These are phyloP conservation scores for Westerdykella aurantiaca DNA, from an alignment of 2,329 filamentous ascomycete species.

Conservation along the genomic window DNA sequence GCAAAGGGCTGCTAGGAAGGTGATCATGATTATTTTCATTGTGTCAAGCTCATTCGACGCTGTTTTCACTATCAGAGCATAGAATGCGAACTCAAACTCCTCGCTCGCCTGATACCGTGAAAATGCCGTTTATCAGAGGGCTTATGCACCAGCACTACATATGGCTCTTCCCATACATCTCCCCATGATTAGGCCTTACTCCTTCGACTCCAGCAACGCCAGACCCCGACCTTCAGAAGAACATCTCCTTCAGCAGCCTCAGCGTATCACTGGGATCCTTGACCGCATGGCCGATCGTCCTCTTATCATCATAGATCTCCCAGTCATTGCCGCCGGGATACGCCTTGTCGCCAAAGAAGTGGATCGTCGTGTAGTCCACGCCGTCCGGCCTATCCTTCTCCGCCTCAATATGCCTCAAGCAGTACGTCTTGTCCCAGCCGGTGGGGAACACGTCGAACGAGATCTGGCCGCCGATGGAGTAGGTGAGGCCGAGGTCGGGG, in stretches of 20 bases:
- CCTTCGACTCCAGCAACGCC: too few relatives aligned
- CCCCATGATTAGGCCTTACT: too few relatives aligned
- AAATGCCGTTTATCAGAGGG: too few relatives aligned
- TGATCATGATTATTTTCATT: too few relatives aligned
- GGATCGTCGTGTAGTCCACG: constrained; percentile 76
- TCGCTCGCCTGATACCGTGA: too few relatives aligned
- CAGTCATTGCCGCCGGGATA: constrained; percentile 88
- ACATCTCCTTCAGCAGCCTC: constrained; percentile 71
- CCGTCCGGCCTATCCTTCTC: constrained; percentile 63
- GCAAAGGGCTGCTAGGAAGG: too few relatives aligned
- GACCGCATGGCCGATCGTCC: constrained; percentile 82
- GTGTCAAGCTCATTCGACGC: too few relatives aligned
- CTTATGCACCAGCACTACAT: too few relatives aligned
- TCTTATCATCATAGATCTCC: constrained; percentile 79
- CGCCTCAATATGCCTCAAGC: constrained; percentile 76
- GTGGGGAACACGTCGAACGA: constrained; percentile 96
- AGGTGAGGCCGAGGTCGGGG: constrained; percentile 78
- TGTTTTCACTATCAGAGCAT: too few relatives aligned
- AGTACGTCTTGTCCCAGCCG: constrained; percentile 99
- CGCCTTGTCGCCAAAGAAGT: constrained; percentile 99
- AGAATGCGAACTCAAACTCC: too few relatives aligned
- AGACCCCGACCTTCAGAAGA: constrained; percentile 36
- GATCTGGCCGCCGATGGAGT: constrained; percentile 93
- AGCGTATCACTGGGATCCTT: constrained; percentile 76
- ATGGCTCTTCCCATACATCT: too few relatives aligned